Conservation (phyloP, 2,329 filamentous ascomycete genomes). For the Aspergillus terreus region DNA sequence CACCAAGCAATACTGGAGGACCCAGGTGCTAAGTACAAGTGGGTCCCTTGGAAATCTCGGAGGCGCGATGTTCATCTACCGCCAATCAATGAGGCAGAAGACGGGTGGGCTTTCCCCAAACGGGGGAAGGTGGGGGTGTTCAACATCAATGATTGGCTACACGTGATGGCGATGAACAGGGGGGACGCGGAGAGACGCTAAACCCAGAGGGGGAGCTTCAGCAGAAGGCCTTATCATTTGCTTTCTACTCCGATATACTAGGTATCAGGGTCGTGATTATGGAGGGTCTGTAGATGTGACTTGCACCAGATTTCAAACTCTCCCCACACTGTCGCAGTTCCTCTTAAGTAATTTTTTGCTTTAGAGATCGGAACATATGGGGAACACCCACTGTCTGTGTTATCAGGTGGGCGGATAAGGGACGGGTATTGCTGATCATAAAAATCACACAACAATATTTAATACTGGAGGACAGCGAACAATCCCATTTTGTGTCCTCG, state of each 20-base stretch:
- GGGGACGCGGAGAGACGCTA: conserved; percentile 15
- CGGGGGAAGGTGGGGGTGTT: neutral
- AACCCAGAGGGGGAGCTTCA: conserved; percentile 36
- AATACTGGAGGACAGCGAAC: no score
- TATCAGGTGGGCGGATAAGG: no score
- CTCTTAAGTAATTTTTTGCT: neutral
- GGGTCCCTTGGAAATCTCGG: neutral
- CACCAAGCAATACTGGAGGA: neutral
- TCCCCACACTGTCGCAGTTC: neutral
- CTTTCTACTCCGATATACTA: no score
- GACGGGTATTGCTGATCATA: no score
- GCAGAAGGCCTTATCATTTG: conserved; percentile 19
- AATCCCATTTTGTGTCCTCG: no score
- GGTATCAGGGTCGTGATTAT: no score
- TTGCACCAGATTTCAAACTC: no score
- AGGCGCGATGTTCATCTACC: neutral
- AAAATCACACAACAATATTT: no score
- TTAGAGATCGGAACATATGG: neutral
- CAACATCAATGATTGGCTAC: conserved; percentile 8
- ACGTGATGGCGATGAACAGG: conserved; percentile 7
- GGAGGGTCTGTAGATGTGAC: no score
- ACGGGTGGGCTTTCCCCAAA: conserved; percentile 2
- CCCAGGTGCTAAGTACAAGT: neutral
- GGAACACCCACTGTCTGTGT: neutral
- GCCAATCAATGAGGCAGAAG: conserved; percentile 9